These are phyloP conservation scores for Naematelia aurantialba DNA, from an alignment of 768 basidiomycete species.

Conservation along the genomic window DNA sequence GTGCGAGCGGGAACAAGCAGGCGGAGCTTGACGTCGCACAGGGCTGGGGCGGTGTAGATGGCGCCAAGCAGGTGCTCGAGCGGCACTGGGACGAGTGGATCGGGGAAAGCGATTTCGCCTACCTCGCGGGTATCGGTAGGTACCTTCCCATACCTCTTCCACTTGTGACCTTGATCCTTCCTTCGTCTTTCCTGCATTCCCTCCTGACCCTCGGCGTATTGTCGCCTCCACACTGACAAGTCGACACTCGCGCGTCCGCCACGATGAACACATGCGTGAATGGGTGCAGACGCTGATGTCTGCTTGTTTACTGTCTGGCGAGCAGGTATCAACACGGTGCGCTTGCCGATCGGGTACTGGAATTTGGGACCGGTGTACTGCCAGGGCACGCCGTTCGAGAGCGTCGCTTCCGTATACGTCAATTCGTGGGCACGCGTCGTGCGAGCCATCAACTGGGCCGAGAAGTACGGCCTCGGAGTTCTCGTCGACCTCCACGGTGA, in stretches of 20 bases:
- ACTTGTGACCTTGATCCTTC: too few species aligned
- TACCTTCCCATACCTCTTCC: neutral
- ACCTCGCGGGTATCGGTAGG: constrained; percentile 35
- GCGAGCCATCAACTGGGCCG: constrained; percentile 46
- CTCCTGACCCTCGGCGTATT: too few species aligned
- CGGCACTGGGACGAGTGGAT: constrained; percentile 48
- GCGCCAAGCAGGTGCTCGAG: constrained; percentile 33
- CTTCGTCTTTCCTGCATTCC: too few species aligned
- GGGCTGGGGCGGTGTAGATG: constrained; percentile 55
- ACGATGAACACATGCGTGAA: too few species aligned
- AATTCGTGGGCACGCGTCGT: constrained; percentile 44
- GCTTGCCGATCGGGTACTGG: constrained; percentile 46
- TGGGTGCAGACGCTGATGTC: too few species aligned
- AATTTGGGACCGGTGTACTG: constrained; percentile 38
- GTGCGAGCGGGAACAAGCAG: constrained; percentile 56
- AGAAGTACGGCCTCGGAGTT: constrained; percentile 39
- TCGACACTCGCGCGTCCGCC: too few species aligned
- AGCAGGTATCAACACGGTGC: constrained; percentile 43
- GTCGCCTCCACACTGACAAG: too few species aligned
- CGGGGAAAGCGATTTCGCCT: constrained; percentile 42
- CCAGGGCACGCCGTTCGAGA: constrained; percentile 38
- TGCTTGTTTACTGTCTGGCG: too few species aligned
- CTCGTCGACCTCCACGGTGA: constrained; percentile 45
- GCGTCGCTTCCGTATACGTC: constrained; percentile 37
- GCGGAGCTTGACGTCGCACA: constrained; percentile 67